Evolutionary conservation across 2,329 filamentous ascomycete genomes (phyloP), one percentile per base, ranked within the genome.

Genomic region (Mycocentrospora acerina): DNA sequence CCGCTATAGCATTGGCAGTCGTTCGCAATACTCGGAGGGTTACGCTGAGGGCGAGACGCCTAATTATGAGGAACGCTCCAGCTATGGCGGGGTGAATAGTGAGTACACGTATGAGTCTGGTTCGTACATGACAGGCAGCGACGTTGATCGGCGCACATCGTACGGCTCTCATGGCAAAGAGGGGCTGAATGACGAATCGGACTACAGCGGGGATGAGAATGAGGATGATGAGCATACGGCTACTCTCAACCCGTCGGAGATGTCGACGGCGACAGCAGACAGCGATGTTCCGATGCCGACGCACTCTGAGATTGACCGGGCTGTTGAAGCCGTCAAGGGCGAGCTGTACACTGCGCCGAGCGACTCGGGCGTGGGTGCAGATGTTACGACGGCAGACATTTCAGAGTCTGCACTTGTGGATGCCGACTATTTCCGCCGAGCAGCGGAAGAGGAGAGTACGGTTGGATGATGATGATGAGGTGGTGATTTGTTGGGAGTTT

Each of bases 41-140:
- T 59, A 63, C 34, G 52, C 46, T 7, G 64, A 66, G 4, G 64
- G 60, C 18, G 60, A 64, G 38, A 62, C 53, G 6, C 65, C 19
- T 22, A 25, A 37, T 4, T 58, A 44, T 22, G 62, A 66, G 26
- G 59, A 57, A n/a, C 64, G 68, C 13, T 67, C 59, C 11, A 69
- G 67, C 54, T 71, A 66, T 44, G 70, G 67, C 6, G 69, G 64
- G 4, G 56, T 62, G 1, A 64, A 60, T 18, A 72, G 68, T 39
- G 71, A 74, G 32, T 66, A 71, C 48, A 72, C 70, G 0, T 74
- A 72, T 42, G 72, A 62, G 7, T 73, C 71, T n/a, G 71, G 71
- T n/a, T 69, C 67, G 2, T 75, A 75, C 57, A 66, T 75, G 60
- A 74, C 70, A 1, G 72, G 72, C 35, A 73, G 67, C 43, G 72